A percentile compares a stretch with the other conserved stretches of the same genome.
phyloP scores from a whole-genome alignment of 805 yeast species.

The Barnettozyma populi region DNA sequence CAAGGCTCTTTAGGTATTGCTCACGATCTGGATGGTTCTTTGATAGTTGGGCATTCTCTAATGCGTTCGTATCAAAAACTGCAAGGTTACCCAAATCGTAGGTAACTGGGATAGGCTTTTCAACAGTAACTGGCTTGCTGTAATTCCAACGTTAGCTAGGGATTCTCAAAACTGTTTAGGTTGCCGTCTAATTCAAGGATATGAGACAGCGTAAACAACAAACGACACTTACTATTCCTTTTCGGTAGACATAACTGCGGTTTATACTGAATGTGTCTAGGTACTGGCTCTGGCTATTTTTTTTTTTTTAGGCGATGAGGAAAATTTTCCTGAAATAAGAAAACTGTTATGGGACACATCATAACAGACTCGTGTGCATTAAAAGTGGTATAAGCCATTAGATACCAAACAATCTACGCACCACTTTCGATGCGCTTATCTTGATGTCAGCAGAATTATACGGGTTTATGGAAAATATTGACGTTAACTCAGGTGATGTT shows the following conservation, averaged over 20 bases:
- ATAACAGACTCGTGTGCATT: not conserved
- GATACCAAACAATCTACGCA: conserved; percentile 21
- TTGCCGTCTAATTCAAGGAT: not conserved
- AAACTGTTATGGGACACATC: conserved; percentile 9
- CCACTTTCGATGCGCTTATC: conserved; percentile 18
- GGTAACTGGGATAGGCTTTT: conserved; percentile 82
- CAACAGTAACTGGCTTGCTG: conserved; percentile 76
- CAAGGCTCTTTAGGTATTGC: conserved; percentile 51
- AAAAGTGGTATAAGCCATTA: not conserved
- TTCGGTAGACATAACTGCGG: conserved; percentile 6
- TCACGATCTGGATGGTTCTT: conserved; percentile 54
- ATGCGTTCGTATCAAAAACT: conserved; percentile 83
- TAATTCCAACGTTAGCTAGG: not conserved
- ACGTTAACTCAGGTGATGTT: not conserved
- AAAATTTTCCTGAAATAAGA: conserved; percentile 2
- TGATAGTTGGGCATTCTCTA: conserved; percentile 56
- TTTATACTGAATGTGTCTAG: not conserved
- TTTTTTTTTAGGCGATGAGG: conserved; percentile 10
- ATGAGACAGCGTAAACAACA: not conserved
- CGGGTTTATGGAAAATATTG: conserved; percentile 2
- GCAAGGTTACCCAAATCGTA: conserved; percentile 90
- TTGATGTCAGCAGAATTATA: not conserved
- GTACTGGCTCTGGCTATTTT: not conserved
- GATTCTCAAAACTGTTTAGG: not conserved
- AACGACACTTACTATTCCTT: conserved; percentile 6